Base-by-base conservation (phyloP, 1,284 basidiomycete genomes). In the Ganoderma boninense region DNA sequence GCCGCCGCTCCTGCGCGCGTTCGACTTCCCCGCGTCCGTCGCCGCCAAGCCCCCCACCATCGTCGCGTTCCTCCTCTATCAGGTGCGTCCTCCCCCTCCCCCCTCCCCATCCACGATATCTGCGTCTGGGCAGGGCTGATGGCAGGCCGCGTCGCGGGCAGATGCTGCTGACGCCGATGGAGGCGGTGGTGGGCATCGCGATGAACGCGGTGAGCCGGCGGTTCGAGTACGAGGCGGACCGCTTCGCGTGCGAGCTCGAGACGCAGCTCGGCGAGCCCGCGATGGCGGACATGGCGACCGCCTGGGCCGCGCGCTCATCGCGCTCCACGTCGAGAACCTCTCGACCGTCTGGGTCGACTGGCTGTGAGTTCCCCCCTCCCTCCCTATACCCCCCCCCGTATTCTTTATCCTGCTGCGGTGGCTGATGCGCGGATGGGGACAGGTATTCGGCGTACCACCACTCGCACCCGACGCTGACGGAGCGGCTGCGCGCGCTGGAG, bases 391-490 rank as follows among this genome's bases (percentile, higher is more conserved):
- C n/a, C n/a, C n/a, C n/a, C n/a, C n/a, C n/a, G n/a, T n/a, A n/a
- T n/a, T n/a, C n/a, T n/a, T n/a, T n/a, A n/a, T n/a, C n/a, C n/a
- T n/a, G n/a, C n/a, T n/a, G n/a, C n/a, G n/a, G n/a, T n/a, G n/a
- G n/a, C n/a, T n/a, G n/a, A n/a, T n/a, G n/a, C n/a, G n/a, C n/a
- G n/a, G n/a, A n/a, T n/a, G n/a, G n/a, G n/a, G n/a, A n/a, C n/a
- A n/a, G n/a, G n/a, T n/a, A n/a, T 82, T 97, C 95, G 65, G 94
- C 95, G 42, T 97, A 96, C 78, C 95, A 97, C 79, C 95, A 97
- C 82, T 96, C 94, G 64, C 96, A 98, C 81, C 96, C 96, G 2
- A 97, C 95, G 1, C 81, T 98, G 71, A 92, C 93, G 59, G 96
- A 98, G 83, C 87, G 96, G 23, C 84, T 97, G 75, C 90, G 88